Base-by-base conservation (phyloP, 495 filamentous ascomycete species). In the Darksidea phi region DNA sequence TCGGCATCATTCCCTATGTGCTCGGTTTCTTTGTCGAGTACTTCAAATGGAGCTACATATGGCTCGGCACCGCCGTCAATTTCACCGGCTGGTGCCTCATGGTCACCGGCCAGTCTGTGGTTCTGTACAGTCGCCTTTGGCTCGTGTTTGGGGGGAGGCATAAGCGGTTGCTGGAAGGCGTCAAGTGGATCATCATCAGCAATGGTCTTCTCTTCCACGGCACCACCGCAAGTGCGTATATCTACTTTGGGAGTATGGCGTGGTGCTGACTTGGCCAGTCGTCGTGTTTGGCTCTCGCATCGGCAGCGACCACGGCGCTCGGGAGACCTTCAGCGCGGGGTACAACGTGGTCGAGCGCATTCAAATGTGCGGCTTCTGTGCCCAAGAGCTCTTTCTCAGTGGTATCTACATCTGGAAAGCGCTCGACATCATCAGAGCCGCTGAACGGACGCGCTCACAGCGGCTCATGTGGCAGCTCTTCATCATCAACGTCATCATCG, bases 401-500 rank as follows among this genome's bases (percentile, higher is more conserved):
- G 66, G 68, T 2, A 49, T 70, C 0, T 70, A 70, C 49, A 57
- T 68, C 18, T 66, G 55, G 61, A 61, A 62, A 49, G 63, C 63
- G 1, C 57, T 66, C 17, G 57, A 66, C 38, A 66, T 66, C 26
- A 61, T 61, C 32, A 52, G 32, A 10, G 28, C 28, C 7, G 41
- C 61, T 15, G 54, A 64, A 17, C 47, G 50, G 7, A 59, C 48
- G 37, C 47, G 55, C 0, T 52, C 43, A 0, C 45, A 53, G 32
- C 41, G 36, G 1, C 51, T 61, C 21, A 61, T 66, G 63, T 66
- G 57, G 52, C 63, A 66, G 28, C 59, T 63, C 15, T 41, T 62
- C 23, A 54, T 64, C 59, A 81, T 86, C 73, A 86, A 86, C 67
- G 54, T 76, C n/a, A 69, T 84, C 60, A 82, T 83, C 60, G 78